Base-by-base conservation (phyloP, 192 early-diverging fungal genomes). In the Jimgerdemannia lactiflua region DNA sequence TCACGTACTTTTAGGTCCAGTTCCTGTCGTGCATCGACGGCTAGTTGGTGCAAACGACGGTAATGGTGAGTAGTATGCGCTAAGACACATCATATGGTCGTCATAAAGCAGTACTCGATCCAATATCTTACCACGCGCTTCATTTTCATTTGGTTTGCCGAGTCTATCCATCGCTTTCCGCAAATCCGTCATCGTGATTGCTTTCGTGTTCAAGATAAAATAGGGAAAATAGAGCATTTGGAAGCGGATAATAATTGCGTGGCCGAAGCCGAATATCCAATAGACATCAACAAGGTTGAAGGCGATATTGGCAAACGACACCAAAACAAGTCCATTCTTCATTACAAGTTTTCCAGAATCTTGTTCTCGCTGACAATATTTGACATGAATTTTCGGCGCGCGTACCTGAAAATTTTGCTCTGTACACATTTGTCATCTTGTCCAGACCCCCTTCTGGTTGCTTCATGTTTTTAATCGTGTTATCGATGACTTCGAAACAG, bases 1-100 rank as follows among this genome's bases (percentile, higher is more conserved):
- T 29, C 29, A 29, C 29, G 29, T 29, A 29, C 29, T 42, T 88
- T 88, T 40, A 87, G 42, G 83, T 87, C 86, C 1, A 87, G 70
- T 67, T 87, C 86, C 40, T 87, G 86, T 44, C 86, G 66, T 17
- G 88, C 86, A 74, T 87, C 86, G 42, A 87, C 86, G 9, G 86
- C 85, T 80, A 70, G 54, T 39, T 63, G 72, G 59, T 20, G 42
- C 17, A 17, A 67, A 9, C 40, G 19, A 71, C 67, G 63, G 11
- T 20, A 19, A 64, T 20, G 29, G 29, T 29, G 29, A 29, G 29
- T 29, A 29, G 29, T 29, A 29, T 29, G 29, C 29, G 29, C 29
- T 29, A 29, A 29, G 29, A 29, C 29, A 29, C 29, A 29, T 29
- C 29, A 29, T 29, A 29, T 29, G 29, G 29, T 29, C 1, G 29